Evolutionary conservation across 495 filamentous ascomycete species (phyloP).

Genomic region (Aspergillus bertholletiae): DNA sequence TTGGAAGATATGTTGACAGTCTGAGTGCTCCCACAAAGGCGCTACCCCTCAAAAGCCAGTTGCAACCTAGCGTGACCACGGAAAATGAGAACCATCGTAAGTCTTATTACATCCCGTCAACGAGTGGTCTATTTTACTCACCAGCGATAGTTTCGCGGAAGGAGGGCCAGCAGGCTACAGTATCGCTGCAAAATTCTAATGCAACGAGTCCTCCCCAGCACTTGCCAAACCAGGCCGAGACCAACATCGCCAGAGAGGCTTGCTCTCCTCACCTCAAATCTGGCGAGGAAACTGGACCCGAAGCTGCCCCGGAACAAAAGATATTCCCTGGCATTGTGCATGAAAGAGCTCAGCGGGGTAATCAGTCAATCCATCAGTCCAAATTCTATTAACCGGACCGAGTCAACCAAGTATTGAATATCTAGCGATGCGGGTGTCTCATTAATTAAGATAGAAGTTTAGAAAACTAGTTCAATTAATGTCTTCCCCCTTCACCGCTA

Average conservation of each 20-base stretch:
- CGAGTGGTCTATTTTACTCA: not conserved
- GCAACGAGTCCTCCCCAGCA: not conserved
- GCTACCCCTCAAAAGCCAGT: not conserved
- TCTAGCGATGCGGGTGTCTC: too few relatives aligned
- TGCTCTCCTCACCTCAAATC: constrained; percentile 16
- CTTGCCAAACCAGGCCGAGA: not conserved
- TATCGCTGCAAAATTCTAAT: not conserved
- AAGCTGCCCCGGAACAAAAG: constrained; percentile 57
- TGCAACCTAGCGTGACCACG: not conserved
- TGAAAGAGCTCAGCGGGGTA: constrained; percentile 51
- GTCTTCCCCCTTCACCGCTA: too few relatives aligned
- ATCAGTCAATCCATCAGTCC: too few relatives aligned
- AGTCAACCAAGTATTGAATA: not conserved
- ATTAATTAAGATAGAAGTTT: too few relatives aligned
- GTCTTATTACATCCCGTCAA: not conserved
- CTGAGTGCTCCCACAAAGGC: not conserved
- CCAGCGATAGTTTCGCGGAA: not conserved
- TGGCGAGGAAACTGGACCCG: constrained; percentile 38
- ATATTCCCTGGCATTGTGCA: constrained; percentile 72
- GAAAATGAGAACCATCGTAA: not conserved
- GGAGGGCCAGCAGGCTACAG: constrained; percentile 11
- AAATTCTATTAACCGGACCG: not conserved
- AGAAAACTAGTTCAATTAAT: too few relatives aligned
- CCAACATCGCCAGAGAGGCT: not conserved
- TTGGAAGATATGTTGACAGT: not conserved